These are phyloP conservation scores for Olyra latifolia DNA, from an alignment of 176 grass and related monocot genomes.

Conservation along the genomic window DNA sequence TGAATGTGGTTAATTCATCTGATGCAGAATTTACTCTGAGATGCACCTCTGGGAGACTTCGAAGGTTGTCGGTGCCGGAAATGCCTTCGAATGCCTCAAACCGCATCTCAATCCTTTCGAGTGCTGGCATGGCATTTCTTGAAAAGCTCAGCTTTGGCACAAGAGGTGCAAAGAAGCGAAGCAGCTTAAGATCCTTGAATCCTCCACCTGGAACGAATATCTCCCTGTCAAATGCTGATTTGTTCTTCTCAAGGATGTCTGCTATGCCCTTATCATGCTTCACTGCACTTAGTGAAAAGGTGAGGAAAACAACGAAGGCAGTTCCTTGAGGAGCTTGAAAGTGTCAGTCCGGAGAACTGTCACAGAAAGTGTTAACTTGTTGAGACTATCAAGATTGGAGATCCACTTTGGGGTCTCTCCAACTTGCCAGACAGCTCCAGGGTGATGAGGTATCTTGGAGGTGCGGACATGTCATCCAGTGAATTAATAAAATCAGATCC, in stretches of 20 bases:
- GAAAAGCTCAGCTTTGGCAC: conserved; percentile 4
- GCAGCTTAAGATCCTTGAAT: background rate
- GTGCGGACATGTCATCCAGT: background rate
- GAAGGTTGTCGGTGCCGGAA: background rate
- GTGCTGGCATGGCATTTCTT: background rate
- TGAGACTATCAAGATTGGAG: background rate
- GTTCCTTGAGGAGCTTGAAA: background rate
- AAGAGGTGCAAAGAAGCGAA: background rate
- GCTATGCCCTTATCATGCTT: no score
- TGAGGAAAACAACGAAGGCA: background rate
- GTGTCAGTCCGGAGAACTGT: background rate
- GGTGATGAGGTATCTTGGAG: conserved; percentile 2
- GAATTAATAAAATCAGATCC: conserved; percentile 12
- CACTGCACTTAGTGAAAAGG: no score
- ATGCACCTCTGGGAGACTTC: background rate
- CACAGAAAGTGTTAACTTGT: conserved; percentile 18
- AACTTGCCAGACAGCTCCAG: conserved; percentile 24
- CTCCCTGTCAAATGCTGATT: no score
- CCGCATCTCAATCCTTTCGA: conserved; percentile 2
- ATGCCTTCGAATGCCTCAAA: background rate
- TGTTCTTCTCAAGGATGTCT: no score
- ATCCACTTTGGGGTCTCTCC: background rate
- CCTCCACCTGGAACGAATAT: no score
- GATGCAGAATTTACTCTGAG: background rate
- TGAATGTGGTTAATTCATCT: background rate